Evolutionary conservation across 768 basidiomycete genomes (phyloP), one percentile per base, ranked within the genome.

Genomic region (Cyclocybe cylindracea): DNA sequence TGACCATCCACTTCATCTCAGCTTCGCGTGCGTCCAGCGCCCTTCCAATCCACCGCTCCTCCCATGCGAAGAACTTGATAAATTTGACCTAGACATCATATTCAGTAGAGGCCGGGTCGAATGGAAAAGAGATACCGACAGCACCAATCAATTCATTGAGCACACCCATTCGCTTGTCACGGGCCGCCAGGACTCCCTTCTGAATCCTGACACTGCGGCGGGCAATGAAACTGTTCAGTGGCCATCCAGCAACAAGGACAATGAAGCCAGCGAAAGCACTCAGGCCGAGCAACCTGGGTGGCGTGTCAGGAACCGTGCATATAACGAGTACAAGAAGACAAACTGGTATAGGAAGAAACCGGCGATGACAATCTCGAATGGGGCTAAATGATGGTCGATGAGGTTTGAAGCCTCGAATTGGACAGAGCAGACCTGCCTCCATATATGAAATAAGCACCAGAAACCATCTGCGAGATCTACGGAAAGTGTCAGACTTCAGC

Each of bases 41-140:
- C 10, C 83, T 76, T 24, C 78, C 68, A 39, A 89, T 87, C 91
- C 91, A 92, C 10, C 80, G 78, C 38, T 85, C 78, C 57, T 89
- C 87, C 79, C 89, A 91, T 1, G 88, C 88, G 54, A 91, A 91
- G 74, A 91, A 89, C 66, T 91, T 89, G 74, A 89, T 85, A 61
- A 89, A 87, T 66, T 87, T 87, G 50, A 86, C 71, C 80, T 83
- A 40, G 4, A 53, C 11, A 19, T 29, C 19, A 32, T 34, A 11
- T 36, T 8, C 24, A 39, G 45, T 19, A 33, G 10, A 38, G 31
- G 5, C 9, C 7, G 35, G 35, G 31, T 39, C 11, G 10, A 16
- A n/a, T 19, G n/a, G 40, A 19, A 1, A 18, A 31, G 47, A 38
- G 42, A 34, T 16, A 68, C 77, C 39, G 59, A 83, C 84, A 4